Base-by-base conservation (phyloP, 495 filamentous ascomycete species). In the Penicillium salamii region DNA sequence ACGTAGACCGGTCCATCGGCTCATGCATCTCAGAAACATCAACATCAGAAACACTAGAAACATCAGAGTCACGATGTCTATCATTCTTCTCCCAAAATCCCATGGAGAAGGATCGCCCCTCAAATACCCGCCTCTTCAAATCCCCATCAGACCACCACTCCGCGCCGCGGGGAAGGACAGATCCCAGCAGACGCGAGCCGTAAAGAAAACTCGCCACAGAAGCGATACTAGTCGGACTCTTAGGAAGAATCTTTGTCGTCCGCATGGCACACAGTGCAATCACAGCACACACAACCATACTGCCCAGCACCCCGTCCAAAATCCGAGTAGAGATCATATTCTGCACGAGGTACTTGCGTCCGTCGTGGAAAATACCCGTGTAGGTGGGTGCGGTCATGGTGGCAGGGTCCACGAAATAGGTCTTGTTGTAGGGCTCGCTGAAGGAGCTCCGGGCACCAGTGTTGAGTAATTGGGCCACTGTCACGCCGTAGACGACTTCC, bases 221-320 rank as follows among this genome's bases (percentile, higher is more conserved):
- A 0, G 64, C 69, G 39, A 73, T 66, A 39, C 53, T 65, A 24
- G 50, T 60, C 3, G 61, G 61, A 31, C 47, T 60, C 6, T 54
- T 56, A 14, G 65, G 67, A 7, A 69, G 49, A 3, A 72, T 37
- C 11, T 57, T 54, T 18, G 56, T 48, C 8, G 58, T 62, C 2
- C 42, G 59, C 38, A 63, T 59, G 2, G 57, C 42, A 13, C 54
- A 51, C 47, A 62, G 58, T 0, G 63, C 43, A 6, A 59, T 47
- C 1, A 49, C n/a, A 0, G 42, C 50, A 2, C 55, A 56, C 3
- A 66, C 19, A 1, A 65, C 42, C 28, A 61, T 56, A 1, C 55
- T 46, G 0, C 48, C 53, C 0, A 72, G 50, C n/a, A 67, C 45
- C 0, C 51, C 63, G 33, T 72, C 57, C 3, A 72, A 57, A 26